Evolutionary conservation across 108 stramenopile genomes (phyloP).

Genomic region (Cyclotella distinguenda): DNA sequence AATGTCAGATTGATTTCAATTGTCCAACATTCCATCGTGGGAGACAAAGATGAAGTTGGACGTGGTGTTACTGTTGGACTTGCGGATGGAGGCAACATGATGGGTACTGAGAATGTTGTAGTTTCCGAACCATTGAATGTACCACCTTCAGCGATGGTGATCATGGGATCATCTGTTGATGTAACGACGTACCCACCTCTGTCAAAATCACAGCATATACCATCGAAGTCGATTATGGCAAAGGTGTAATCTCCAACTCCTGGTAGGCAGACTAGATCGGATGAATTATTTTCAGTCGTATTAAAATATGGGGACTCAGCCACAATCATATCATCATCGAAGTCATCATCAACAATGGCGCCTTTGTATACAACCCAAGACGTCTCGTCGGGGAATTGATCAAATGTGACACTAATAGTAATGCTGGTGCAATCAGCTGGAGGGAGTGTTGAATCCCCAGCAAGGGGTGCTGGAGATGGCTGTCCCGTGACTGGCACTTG

Average conservation of each 20-base stretch:
- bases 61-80: constrained; percentile 1
- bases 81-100: background rate
- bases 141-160: constrained; percentile 7
- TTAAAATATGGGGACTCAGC: constrained; percentile 3
- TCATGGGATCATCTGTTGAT: background rate
- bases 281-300: background rate
- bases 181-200: constrained; percentile 4
- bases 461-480: constrained; percentile 4
- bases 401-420: constrained; percentile 12
- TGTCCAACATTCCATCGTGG: background rate
- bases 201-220: constrained; percentile 17
- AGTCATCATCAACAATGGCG: background rate
- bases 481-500: background rate
- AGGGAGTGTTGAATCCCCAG: background rate
- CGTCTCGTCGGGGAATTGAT: constrained; percentile 15
- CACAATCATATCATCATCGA: background rate
- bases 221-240: constrained; percentile 6
- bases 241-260: constrained; percentile 15
- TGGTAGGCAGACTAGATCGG: constrained; percentile 10
- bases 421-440: constrained; percentile 2
- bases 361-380: constrained; percentile 11
- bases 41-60: constrained; percentile 5
- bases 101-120: constrained; percentile 9
- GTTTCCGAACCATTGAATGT: background rate
- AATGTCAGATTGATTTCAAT: constrained; percentile 8